Base-by-base conservation (phyloP, 2,329 filamentous ascomycete genomes). In the Helminthosporium solani region DNA sequence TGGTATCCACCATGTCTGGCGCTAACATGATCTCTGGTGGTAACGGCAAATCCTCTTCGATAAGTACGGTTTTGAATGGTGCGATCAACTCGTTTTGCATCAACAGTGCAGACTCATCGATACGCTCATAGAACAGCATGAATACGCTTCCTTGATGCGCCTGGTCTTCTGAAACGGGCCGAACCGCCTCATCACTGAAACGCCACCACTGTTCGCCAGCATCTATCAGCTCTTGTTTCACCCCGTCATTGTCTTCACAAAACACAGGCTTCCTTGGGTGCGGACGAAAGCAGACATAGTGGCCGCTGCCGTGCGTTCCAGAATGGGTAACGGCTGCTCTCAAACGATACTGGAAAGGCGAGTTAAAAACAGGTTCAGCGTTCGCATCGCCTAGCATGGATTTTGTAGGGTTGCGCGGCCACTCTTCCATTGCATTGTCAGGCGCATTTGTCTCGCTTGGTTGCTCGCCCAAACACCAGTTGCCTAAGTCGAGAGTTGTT, bases 61-160 rank as follows among this genome's bases (percentile, higher is more conserved):
- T n/a, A 6, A 42, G 12, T 3, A 44, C 15, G 8, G 21, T 28
- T n/a, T 41, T 34, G 16, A 37, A 23, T 8, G 20, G 14, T 31
- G 46, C 2, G 0, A 31, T 15, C 18, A 38, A 8, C 5, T 44
- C 33, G 2, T 38, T 27, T 27, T 23, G 18, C 7, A 27, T 1
- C 33, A 33, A 25, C 6, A 42, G 18, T 3, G 87, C 74, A 37
- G 81, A 82, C 66, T 49, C 49, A 20, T 64, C 57, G 30, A 64
- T 51, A n/a, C 61, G 66, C 52, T 99, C 92, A 67, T 97, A 99
- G 68, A 97, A 97, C 1, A 97, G 79, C 92, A 99, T 97, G 65
- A 97, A 97, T 0, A 91, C 92, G 1, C 89, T 90, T 0, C 84
- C 84, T 57, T 95, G 86, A 2, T 77, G 78, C 0, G 95, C 28